Base-by-base conservation (phyloP, 805 yeast genomes). In the Teunomyces cretensis region DNA sequence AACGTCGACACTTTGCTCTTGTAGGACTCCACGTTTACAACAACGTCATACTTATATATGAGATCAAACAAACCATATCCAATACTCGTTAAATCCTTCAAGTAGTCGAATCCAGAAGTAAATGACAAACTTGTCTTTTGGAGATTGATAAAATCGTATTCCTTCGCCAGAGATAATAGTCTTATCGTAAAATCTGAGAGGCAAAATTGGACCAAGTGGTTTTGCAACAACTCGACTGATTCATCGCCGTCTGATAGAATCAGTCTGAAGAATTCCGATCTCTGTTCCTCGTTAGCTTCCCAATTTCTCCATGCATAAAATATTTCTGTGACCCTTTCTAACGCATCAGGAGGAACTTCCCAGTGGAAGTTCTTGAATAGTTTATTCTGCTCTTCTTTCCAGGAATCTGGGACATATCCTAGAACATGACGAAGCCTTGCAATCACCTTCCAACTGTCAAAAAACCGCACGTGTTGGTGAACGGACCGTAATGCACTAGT, bases 241-340 rank as follows among this genome's bases (percentile, higher is more conserved):
- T 14, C n/a, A 13, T 12, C 41, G 9, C 12, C 12, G 9, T 37
- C 19, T 9, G 19, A 11, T 9, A 84, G 84, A 2, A 80, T 73
- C 49, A 67, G 68, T 27, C 64, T 62, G 54, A 86, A 81, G 17
- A 86, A 70, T 44, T 72, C 79, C 42, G 83, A 76, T 31, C 76
- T 68, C n/a, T 76, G 75, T 16, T 82, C 76, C 54, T 80, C 79
- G 27, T 81, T 73, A 36, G 86, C 84, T 55, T 92, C 99, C 97
- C 98, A 91, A 47, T 82, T 81, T 70, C 97, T 79, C 97, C 98
- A 94, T 11, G 75, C 70, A 0, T 83, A 71, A 55, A 90, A 89
- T 1, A 82, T 72, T 2, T 73, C 66, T 17, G 80, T 61, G 2
- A 88, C 86, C 12, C 74, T 74, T 7, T 70, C 67, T 47, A 73